Conservation (phyloP, 2,329 filamentous ascomycete genomes). For the Plenodomus tracheiphilus region DNA sequence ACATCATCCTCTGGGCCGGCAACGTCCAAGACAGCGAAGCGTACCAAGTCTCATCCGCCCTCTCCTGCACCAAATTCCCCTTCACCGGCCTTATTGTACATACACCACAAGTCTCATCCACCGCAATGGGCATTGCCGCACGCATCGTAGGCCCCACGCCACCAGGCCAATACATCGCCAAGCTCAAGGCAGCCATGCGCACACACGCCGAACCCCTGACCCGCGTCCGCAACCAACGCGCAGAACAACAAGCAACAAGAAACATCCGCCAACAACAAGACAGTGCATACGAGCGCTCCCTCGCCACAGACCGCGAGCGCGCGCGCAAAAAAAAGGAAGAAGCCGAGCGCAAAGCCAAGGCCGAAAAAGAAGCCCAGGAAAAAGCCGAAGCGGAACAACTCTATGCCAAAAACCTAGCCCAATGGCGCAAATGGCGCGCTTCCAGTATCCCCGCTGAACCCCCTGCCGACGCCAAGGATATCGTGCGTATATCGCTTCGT, state of each 20-base stretch:
- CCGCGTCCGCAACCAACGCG: constrained; percentile 72
- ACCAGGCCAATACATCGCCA: constrained; percentile 71
- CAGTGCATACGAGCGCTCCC: constrained; percentile 86
- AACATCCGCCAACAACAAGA: constrained; percentile 87
- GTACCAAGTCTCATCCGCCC: constrained; percentile 85
- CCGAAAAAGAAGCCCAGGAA: constrained; percentile 68
- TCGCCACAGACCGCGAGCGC: constrained; percentile 85
- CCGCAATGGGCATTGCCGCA: constrained; percentile 87
- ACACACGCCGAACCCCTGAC: constrained; percentile 77
- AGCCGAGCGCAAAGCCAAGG: constrained; percentile 64
- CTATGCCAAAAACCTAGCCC: constrained; percentile 57
- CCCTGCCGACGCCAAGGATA: constrained; percentile 57
- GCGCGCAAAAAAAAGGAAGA: constrained; percentile 76
- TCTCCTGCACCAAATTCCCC: constrained; percentile 90
- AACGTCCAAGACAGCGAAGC: constrained; percentile 92
- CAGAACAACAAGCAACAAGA: constrained; percentile 79
- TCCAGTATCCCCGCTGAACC: constrained; percentile 71
- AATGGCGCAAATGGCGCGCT: constrained; percentile 83
- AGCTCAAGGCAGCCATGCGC: constrained; percentile 72
- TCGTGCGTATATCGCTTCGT: constrained; percentile 70
- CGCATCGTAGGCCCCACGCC: constrained; percentile 74
- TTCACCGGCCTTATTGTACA: constrained; percentile 86
- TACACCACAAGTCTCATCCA: constrained; percentile 79
- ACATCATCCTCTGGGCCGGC: constrained; percentile 88
- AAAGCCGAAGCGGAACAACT: constrained; percentile 64